These are phyloP conservation scores for Euphorbia schlechtendalii DNA, from an alignment of 441 rosid genomes.

Conservation along the genomic window DNA sequence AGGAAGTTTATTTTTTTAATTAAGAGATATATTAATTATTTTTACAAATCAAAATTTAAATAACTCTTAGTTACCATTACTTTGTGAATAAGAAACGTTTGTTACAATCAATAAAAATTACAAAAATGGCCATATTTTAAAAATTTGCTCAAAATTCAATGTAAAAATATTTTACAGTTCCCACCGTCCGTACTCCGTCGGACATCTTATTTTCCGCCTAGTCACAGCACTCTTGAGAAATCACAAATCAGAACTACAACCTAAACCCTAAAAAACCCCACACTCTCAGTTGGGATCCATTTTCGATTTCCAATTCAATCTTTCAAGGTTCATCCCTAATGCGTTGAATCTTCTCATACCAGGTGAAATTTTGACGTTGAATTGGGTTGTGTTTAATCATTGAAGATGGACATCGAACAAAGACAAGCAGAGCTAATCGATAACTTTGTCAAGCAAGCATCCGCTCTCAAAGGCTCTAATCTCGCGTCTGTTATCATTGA, in stretches of 20 bases:
- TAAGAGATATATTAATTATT: too few relatives aligned
- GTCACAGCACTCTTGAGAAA: too few relatives aligned
- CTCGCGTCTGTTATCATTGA: constrained; percentile 51
- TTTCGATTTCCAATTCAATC: background rate
- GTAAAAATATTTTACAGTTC: too few relatives aligned
- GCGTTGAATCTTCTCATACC: background rate
- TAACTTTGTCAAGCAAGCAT: constrained; percentile 61
- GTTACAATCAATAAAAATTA: too few relatives aligned
- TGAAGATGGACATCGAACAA: constrained; percentile 80
- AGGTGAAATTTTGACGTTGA: background rate
- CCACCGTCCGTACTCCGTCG: too few relatives aligned
- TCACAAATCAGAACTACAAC: too few relatives aligned
- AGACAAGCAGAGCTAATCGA: constrained; percentile 80
- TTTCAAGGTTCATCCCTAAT: background rate
- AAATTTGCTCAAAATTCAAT: too few relatives aligned
- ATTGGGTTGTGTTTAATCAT: background rate
- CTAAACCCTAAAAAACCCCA: background rate
- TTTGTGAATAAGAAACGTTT: too few relatives aligned
- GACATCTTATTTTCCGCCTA: background rate
- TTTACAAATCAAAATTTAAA: too few relatives aligned
- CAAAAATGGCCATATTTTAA: too few relatives aligned
- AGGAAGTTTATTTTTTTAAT: too few relatives aligned
- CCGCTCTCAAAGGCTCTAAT: constrained; percentile 45
- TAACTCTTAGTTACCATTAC: too few relatives aligned
- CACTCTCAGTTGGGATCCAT: background rate